Conservation (phyloP, 306 rosid genomes). For the Canavalia gladiata region DNA sequence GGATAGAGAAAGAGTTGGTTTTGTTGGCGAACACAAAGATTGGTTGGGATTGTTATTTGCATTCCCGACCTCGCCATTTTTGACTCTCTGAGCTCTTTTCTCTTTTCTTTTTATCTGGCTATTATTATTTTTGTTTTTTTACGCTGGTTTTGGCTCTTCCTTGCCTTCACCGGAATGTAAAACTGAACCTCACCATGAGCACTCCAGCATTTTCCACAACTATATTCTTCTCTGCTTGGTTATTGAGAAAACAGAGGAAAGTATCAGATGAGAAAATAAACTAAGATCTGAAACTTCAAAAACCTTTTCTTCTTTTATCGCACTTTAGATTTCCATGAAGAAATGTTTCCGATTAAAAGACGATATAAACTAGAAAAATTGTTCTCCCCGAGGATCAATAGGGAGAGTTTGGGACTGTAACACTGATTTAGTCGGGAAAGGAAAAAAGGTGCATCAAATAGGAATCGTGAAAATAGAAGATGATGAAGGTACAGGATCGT, state of each 20-base stretch:
- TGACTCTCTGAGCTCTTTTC: slow-evolving; percentile 37
- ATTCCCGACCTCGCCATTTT: slow-evolving; percentile 11
- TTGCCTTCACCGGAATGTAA: slow-evolving; percentile 73
- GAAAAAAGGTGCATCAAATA: slow-evolving; percentile 3
- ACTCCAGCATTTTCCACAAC: slow-evolving; percentile 68
- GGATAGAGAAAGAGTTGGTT: slow-evolving; percentile 48
- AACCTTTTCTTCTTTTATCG: background rate
- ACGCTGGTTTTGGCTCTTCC: slow-evolving; percentile 67
- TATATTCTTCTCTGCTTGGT: slow-evolving; percentile 43
- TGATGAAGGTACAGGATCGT: background rate
- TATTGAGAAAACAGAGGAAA: slow-evolving; percentile 50
- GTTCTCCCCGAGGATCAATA: slow-evolving; percentile 17
- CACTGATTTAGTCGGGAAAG: background rate
- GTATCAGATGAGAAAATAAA: background rate
- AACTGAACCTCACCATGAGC: slow-evolving; percentile 72
- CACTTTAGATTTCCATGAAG: background rate
- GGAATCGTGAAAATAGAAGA: slow-evolving; percentile 14
- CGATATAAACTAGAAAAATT: background rate
- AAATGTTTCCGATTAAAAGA: slow-evolving; percentile 7
- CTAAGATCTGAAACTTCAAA: slow-evolving; percentile 14
- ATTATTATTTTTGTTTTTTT: slow-evolving; percentile 53
- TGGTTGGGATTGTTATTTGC: slow-evolving; percentile 38
- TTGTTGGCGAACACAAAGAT: slow-evolving; percentile 40
- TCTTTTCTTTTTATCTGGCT: no score
- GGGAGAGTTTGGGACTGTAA: background rate